A percentile compares a stretch with the other conserved stretches of the same genome.
phyloP scores from a whole-genome alignment of 345 rosid genomes.

The Aquilaria yunnanensis region DNA sequence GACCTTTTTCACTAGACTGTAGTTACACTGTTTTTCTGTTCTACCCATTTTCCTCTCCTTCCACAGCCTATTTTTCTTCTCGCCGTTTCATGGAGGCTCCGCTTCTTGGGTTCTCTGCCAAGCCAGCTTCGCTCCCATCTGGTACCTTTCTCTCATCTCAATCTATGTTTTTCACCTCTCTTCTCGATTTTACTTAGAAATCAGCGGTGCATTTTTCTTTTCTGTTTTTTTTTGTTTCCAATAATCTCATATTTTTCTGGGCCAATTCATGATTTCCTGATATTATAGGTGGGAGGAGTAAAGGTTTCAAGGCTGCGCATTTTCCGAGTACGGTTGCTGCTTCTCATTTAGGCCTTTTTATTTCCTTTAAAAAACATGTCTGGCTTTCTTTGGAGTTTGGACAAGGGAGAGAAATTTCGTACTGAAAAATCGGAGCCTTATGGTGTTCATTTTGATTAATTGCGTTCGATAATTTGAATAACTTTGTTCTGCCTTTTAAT shows the following conservation, averaged over 20 bases:
- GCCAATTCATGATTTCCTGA: not conserved
- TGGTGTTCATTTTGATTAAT: too few relatives aligned
- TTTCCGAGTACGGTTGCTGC: slow-evolving; percentile 14
- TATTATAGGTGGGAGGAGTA: slow-evolving; percentile 20
- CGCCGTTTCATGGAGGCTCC: slow-evolving; percentile 48
- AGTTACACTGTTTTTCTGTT: not conserved
- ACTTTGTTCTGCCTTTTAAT: too few relatives aligned
- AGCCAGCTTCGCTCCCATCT: slow-evolving; percentile 22
- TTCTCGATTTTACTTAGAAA: not conserved
- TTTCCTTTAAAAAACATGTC: too few relatives aligned
- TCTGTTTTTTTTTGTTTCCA: not conserved
- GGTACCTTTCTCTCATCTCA: slow-evolving; percentile 25
- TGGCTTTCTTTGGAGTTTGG: too few relatives aligned
- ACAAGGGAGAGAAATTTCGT: too few relatives aligned
- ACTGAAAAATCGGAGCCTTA: too few relatives aligned
- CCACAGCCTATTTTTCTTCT: not conserved
- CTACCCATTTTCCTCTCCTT: not conserved
- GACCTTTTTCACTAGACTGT: too few relatives aligned
- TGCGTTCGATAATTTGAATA: too few relatives aligned
- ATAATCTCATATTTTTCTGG: not conserved
- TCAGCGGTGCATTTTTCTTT: not conserved
- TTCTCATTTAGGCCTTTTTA: not conserved
- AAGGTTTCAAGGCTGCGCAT: slow-evolving; percentile 18
- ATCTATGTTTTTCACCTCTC: not conserved
- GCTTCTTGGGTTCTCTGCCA: slow-evolving; percentile 26